A percentile compares a stretch with the other conserved stretches of the same genome.
phyloP scores from a whole-genome alignment of 1,139 yeast genomes.

The Debaryomyces psychrophilus region DNA sequence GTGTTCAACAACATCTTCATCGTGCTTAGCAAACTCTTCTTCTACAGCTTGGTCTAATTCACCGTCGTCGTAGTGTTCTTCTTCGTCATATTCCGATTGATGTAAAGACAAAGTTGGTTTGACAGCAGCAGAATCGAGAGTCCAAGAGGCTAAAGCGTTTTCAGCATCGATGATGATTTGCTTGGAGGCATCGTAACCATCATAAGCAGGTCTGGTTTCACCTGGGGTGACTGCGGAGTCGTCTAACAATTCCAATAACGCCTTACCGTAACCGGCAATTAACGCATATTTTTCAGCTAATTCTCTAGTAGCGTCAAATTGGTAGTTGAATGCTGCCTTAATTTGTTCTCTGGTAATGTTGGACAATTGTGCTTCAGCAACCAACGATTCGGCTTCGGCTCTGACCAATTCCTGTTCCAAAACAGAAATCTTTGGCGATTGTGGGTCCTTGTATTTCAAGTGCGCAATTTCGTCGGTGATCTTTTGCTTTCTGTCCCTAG shows the following conservation, averaged over 20 bases:
- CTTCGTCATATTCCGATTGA: constrained; percentile 72
- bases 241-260: constrained; percentile 90
- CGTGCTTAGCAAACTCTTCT: constrained; percentile 47
- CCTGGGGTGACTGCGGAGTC: constrained; percentile 98
- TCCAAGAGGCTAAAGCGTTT: constrained; percentile 94
- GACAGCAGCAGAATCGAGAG: constrained; percentile 91
- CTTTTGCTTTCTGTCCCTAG: constrained; percentile 96
- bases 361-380: constrained; percentile 98
- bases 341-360: constrained; percentile 97
- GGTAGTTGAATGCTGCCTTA: constrained; percentile 96
- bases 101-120: constrained; percentile 92
- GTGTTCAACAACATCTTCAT: constrained; percentile 24
- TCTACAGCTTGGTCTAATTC: constrained; percentile 54
- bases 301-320: constrained; percentile 95
- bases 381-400: constrained; percentile 98
- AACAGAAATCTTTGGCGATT: constrained; percentile 91
- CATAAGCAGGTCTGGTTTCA: constrained; percentile 97
- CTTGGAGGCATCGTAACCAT: constrained; percentile 97
- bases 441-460: constrained; percentile 97
- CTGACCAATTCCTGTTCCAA: constrained; percentile 98
- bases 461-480: constrained; percentile 97
- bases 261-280: constrained; percentile 98
- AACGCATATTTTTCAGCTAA: constrained; percentile 95
- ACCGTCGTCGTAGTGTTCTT: constrained; percentile 60
- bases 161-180: constrained; percentile 98